Evolutionary conservation across 148 eudicot species (phyloP), one percentile per base, ranked within the genome.

Genomic region (Oxyria digyna): DNA sequence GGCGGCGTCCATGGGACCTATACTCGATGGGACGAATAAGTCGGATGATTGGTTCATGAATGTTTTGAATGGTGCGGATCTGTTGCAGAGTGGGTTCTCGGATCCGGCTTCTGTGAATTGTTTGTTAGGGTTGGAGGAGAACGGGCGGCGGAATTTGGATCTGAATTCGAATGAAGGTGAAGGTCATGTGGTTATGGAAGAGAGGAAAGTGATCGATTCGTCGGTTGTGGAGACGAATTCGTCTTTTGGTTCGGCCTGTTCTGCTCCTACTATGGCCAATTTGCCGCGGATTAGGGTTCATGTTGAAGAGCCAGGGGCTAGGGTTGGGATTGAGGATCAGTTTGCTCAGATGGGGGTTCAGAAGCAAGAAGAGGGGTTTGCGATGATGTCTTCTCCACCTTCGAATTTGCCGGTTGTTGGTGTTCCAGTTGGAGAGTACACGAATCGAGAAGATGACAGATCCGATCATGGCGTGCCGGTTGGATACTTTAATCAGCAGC

Each of bases 11-110:
- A 80, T 87, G 29, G 96, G 85, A 59, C 76, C 83, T 32, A 62
- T 84, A 15, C 76, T 91, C 0, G 89, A 84, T 7, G 80, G 75
- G 26, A 81, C 84, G 4, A 64, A 74, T 17, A 74, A 87, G 73
- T 84, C 91, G 0, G 91, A 89, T 52, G 96, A 89, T 57, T 89
- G 97, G 97, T 91, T 91, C 32, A 14, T 89, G 0, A 81, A 78
- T 45, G 96, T 86, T 6, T 70, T 91, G 2, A 91, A 91, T 35
- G 91, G 89, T 0, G 72, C 79, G 1, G 64, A 73, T 0, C 74
- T 62, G 31, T 63, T 81, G 17, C 78, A 75, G 11, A 38, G 80
- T 0, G 85, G 84, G 41, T 79, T 82, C 67, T 82, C 89, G 0
- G 96, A 89, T 15, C 82, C 96, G 15, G 73, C 82, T 12, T 81